Evolutionary conservation across 1,139 yeast species (phyloP), one percentile per base, ranked within the genome.

Genomic region (Sugiyamaella pinicola): DNA sequence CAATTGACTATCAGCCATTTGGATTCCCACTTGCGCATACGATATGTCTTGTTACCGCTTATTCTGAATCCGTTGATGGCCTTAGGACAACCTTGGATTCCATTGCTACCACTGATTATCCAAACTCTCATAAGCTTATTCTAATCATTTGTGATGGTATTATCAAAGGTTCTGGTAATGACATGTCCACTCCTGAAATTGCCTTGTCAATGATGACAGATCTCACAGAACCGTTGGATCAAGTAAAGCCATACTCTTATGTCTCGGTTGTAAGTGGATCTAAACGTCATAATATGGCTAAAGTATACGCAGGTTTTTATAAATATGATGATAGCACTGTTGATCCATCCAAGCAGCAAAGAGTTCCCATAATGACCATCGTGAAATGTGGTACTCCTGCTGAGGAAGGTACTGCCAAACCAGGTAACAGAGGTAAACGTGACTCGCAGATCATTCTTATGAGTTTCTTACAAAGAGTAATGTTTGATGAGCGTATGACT

Each of bases 381-480:
- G 96, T 89, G 43, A 93, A 93, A 70, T 89, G 96, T 71, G 99
- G 99, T 58, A 87, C 96, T 0, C 90, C 93, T 4, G 85, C 81
- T 34, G 99, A 93, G 69, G 84, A 82, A 17, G 69, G 67, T 17
- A 74, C 84, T 5, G 78, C 95, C n/a, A 93, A 93, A 66, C 97
- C 98, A 10, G 99, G 99, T 64, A 93, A 93, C 70, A 84, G 99
- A 76, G 99, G 99, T 72, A 93, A 93, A 70, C 87, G 99, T 73
- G 99, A 93, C 71, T 89, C 97, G 21, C 99, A 93, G 71, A 85
- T 93, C 58, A 85, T 93, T 58, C 75, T 93, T 64, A 93, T 93
- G 99, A 83, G 93, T 0, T 91, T 91, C 71, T 77, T 93, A 64
- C 97, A 91, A 73, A 86, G 84, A 63, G 83, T 91, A 21, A 88